phyloP scores from a whole-genome alignment of 768 basidiomycete species.

The Mycena epipterygia region DNA sequence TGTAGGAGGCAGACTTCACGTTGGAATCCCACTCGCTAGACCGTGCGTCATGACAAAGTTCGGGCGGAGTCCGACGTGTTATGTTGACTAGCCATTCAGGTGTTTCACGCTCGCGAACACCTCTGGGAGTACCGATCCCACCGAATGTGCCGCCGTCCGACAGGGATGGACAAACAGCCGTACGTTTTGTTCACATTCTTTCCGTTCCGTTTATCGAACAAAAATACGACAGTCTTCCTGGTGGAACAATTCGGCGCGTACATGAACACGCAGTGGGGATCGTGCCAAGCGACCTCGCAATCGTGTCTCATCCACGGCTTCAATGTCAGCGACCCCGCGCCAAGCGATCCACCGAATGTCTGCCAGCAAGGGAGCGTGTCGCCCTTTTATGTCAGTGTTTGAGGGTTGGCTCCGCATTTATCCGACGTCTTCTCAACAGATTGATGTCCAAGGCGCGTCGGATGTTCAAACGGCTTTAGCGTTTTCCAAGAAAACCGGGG shows the following conservation, averaged over 20 bases:
- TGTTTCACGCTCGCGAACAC: slow-evolving; percentile 25
- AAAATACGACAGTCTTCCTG: slow-evolving; percentile 26
- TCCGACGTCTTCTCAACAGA: slow-evolving; percentile 31
- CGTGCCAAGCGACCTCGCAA: slow-evolving; percentile 48
- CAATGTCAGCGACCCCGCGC: slow-evolving; percentile 32
- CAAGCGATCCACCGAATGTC: slow-evolving; percentile 32
- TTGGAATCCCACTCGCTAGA: slow-evolving; percentile 34
- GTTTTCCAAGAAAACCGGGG: slow-evolving; percentile 41
- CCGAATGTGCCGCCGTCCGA: slow-evolving; percentile 30
- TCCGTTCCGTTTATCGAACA: background rate
- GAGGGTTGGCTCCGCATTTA: background rate
- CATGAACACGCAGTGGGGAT: slow-evolving; percentile 52
- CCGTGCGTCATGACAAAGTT: slow-evolving; percentile 18
- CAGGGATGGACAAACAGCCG: slow-evolving; percentile 28
- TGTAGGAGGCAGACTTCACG: slow-evolving; percentile 31
- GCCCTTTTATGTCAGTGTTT: slow-evolving; percentile 38
- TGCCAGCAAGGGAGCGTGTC: slow-evolving; percentile 44
- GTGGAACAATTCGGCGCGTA: slow-evolving; percentile 37
- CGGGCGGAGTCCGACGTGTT: background rate
- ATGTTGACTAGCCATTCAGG: background rate
- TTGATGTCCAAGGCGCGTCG: slow-evolving; percentile 42
- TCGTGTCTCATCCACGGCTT: slow-evolving; percentile 48
- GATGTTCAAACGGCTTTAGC: slow-evolving; percentile 45
- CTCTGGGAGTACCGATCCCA: slow-evolving; percentile 14
- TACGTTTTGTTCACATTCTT: background rate